phyloP scores from a whole-genome alignment of 768 basidiomycete species.

The Russula dissimulans region DNA sequence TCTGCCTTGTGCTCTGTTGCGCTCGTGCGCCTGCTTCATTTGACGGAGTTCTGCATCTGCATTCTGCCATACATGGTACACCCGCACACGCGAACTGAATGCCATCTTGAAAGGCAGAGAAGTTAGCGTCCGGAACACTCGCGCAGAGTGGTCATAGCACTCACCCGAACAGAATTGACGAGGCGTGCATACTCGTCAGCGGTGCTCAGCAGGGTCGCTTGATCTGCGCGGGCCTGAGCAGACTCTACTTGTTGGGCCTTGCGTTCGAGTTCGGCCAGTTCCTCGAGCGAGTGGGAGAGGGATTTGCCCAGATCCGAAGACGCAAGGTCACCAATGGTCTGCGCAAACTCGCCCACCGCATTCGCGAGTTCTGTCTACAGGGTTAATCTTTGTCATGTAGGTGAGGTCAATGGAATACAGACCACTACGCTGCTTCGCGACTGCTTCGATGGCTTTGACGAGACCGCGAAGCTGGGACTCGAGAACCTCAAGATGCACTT shows the following conservation, averaged over 20 bases:
- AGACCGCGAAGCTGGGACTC: constrained; percentile 83
- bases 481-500: constrained; percentile 74
- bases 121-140: neutral
- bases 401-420: neutral
- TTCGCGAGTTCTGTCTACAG: constrained; percentile 48
- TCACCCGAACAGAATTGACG: constrained; percentile 75
- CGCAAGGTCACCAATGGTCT: constrained; percentile 58
- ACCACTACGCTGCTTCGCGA: constrained; percentile 79
- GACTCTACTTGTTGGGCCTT: constrained; percentile 67
- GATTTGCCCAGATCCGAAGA: constrained; percentile 67
- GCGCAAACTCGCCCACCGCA: constrained; percentile 72
- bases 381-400: neutral
- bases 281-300: constrained; percentile 58
- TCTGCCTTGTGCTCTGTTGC: constrained; percentile 67
- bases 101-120: constrained; percentile 47
- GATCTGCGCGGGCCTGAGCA: constrained; percentile 72
- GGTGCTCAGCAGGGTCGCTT: constrained; percentile 70
- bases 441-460: constrained; percentile 76
- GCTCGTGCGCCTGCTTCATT: constrained; percentile 71
- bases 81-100: constrained; percentile 79
- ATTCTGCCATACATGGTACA: constrained; percentile 71
- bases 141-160: constrained; percentile 23
- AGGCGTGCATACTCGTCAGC: constrained; percentile 93
- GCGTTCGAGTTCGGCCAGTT: constrained; percentile 65
- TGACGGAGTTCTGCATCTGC: constrained; percentile 68